Evolutionary conservation across 495 filamentous ascomycete species (phyloP).

Genomic region (Penicillium arizonense): DNA sequence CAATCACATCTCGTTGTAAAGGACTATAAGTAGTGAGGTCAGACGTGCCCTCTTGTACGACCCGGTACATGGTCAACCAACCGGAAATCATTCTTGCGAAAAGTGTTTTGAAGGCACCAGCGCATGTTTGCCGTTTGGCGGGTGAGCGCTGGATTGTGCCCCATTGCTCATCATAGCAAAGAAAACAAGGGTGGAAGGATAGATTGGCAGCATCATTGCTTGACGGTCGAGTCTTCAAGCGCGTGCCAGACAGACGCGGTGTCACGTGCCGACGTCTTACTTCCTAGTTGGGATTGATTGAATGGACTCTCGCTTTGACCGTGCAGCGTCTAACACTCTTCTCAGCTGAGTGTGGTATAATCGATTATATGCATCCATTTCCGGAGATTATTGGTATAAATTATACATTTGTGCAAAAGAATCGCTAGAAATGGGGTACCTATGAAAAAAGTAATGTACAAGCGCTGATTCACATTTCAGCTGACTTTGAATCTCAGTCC

Average conservation of each 20-base stretch:
- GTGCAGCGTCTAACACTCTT: no score
- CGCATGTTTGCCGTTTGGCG: conserved; percentile 64
- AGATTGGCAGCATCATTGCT: neutral
- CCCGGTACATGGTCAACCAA: conserved; percentile 25
- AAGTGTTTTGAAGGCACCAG: conserved; percentile 79
- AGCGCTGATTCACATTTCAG: conserved; percentile 7
- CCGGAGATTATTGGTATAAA: neutral
- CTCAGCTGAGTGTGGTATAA: neutral
- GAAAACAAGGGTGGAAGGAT: neutral
- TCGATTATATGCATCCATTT: no score
- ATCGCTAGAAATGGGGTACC: conserved; percentile 18
- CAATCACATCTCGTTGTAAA: conserved; percentile 83
- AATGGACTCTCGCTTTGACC: neutral
- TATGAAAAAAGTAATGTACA: conserved; percentile 36
- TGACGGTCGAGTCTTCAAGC: neutral
- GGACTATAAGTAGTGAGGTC: conserved; percentile 53
- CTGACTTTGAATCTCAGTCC: conserved; percentile 3
- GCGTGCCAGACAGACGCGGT: conserved; percentile 4
- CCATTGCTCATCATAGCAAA: conserved; percentile 1
- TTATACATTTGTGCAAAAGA: conserved; percentile 7
- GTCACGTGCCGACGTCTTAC: conserved; percentile 9
- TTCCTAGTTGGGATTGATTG: conserved; percentile 6
- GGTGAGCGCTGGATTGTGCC: neutral
- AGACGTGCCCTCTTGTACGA: conserved; percentile 4
- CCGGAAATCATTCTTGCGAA: conserved; percentile 75